phyloP scores from a whole-genome alignment of 495 filamentous ascomycete species.

The Aspergillus sparsus region DNA sequence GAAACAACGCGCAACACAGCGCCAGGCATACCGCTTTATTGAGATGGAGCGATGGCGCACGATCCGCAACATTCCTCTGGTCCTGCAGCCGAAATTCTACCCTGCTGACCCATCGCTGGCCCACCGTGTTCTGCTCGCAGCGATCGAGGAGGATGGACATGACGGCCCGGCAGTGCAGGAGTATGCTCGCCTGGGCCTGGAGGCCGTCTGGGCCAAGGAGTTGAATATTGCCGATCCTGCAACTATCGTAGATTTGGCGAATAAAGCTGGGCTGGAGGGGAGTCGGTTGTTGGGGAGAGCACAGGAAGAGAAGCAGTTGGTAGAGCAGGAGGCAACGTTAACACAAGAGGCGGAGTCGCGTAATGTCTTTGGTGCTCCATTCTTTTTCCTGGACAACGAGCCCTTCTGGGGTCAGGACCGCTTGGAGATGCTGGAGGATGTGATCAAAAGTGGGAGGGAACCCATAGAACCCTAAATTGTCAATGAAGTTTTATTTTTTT shows the following conservation, averaged over 20 bases:
- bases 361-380: constrained; percentile 12
- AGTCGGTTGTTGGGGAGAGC: constrained; percentile 2
- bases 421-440: constrained; percentile 16
- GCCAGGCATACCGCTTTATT: constrained; percentile 13
- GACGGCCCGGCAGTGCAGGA: constrained; percentile 7
- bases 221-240: constrained; percentile 10
- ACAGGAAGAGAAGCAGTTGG: not conserved
- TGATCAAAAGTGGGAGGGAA: constrained; percentile 5
- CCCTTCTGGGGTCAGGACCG: constrained; percentile 18
- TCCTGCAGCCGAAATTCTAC: constrained; percentile 22
- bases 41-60: constrained; percentile 25
- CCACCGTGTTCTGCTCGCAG: constrained; percentile 23
- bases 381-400: constrained; percentile 3
- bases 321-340: constrained; percentile 1
- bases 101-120: constrained; percentile 24
- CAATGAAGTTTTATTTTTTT: no score
- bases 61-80: constrained; percentile 22
- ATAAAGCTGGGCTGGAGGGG: constrained; percentile 8
- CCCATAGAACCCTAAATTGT: not conserved
- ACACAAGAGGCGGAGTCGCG: constrained; percentile 12
- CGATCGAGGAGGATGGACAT: constrained; percentile 15
- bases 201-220: constrained; percentile 19
- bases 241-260: constrained; percentile 3
- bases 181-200: constrained; percentile 7
- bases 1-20: constrained; percentile 15